phyloP scores from a whole-genome alignment of 441 rosid species.

The Croton laevigatus region DNA sequence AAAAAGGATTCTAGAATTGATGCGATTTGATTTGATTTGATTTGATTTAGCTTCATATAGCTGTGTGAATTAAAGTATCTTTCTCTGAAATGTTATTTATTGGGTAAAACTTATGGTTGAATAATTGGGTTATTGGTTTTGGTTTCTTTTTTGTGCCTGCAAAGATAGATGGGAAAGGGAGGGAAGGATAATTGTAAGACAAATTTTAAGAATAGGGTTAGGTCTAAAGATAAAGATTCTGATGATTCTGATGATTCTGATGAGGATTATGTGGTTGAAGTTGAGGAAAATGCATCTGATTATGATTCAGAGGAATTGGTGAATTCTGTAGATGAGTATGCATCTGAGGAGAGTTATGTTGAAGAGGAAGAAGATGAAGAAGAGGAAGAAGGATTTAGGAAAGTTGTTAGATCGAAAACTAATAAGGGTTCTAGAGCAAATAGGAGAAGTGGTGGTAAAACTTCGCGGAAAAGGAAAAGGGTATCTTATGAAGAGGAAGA shows the following conservation, averaged over 20 bases:
- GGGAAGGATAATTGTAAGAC: conserved; percentile 51
- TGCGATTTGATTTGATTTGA: conserved; percentile 25
- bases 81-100: conserved; percentile 14
- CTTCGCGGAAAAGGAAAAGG: conserved; percentile 50
- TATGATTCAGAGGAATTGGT: conserved; percentile 56
- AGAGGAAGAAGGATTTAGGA: conserved; percentile 37
- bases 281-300: conserved; percentile 64
- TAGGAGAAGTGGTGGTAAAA: conserved; percentile 37
- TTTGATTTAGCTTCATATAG: conserved; percentile 22
- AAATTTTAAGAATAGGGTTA: conserved; percentile 43
- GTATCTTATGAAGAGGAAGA: conserved; percentile 47
- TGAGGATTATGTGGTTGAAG: conserved; percentile 90
- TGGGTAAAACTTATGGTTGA: conserved; percentile 21
- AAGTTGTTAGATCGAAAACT: conserved; percentile 34
- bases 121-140: conserved; percentile 25
- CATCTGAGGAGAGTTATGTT: conserved; percentile 52
- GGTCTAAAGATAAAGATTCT: conserved; percentile 58
- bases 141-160: conserved; percentile 21
- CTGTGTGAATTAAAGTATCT: conserved; percentile 26
- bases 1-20: conserved; percentile 25
- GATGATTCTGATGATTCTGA: conserved; percentile 92
- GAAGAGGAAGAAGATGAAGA: conserved; percentile 38
- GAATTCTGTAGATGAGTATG: conserved; percentile 50
- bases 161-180: conserved; percentile 75
- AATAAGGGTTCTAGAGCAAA: conserved; percentile 31